Conservation (phyloP, 1,284 basidiomycete genomes). For the Trichosporon inkin region DNA sequence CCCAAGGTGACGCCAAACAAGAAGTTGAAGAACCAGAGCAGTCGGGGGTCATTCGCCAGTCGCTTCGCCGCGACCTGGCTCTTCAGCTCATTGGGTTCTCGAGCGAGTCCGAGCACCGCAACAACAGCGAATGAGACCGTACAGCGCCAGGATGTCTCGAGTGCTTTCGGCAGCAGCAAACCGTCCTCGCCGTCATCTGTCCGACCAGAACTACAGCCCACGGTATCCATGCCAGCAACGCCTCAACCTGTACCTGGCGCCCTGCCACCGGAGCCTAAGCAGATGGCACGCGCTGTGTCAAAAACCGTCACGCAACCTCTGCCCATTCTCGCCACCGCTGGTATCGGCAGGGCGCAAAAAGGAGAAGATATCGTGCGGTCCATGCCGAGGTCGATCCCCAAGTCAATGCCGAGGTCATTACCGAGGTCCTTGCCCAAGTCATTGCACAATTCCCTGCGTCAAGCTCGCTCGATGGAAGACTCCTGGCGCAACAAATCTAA, state of each 20-base stretch:
- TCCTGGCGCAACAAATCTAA: conserved; percentile 38
- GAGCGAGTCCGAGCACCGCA: conserved; percentile 40
- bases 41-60: conserved; percentile 40
- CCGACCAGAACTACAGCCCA: conserved; percentile 12
- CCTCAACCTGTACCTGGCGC: conserved; percentile 29
- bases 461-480: conserved; percentile 32
- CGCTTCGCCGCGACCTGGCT: conserved; percentile 43
- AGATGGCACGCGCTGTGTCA: conserved; percentile 25
- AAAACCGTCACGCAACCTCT: conserved; percentile 33
- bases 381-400: conserved; percentile 21
- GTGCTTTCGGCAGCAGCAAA: conserved; percentile 10
- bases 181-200: conserved; percentile 8
- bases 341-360: conserved; percentile 19
- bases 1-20: conserved; percentile 35
- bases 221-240: conserved; percentile 15
- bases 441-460: conserved; percentile 19
- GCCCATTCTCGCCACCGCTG: conserved; percentile 30
- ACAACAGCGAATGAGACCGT: conserved; percentile 37
- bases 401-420: conserved; percentile 17
- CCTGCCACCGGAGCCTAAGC: conserved; percentile 15
- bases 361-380: conserved; percentile 23
- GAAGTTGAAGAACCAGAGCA: conserved; percentile 38
- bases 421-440: conserved; percentile 17
- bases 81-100: conserved; percentile 31
- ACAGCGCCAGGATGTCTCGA: conserved; percentile 35